These are phyloP conservation scores for Plectosphaerella plurivora DNA, from an alignment of 2,329 filamentous ascomycete species.

Conservation along the genomic window DNA sequence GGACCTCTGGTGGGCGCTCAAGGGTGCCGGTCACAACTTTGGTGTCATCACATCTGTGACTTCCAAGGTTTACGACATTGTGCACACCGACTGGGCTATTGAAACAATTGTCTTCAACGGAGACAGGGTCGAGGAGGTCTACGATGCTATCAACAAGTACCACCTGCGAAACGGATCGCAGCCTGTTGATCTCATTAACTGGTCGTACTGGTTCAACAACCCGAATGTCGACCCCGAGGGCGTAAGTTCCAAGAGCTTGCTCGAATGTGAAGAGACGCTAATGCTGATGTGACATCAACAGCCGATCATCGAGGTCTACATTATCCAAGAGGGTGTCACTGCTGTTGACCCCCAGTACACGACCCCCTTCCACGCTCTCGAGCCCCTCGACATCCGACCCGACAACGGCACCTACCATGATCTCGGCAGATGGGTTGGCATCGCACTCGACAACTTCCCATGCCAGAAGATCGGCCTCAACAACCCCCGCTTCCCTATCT, in stretches of 20 bases:
- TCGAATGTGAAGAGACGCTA: not conserved
- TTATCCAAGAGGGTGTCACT: constrained; percentile 37
- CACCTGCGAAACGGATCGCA: constrained; percentile 37
- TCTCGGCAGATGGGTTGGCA: constrained; percentile 37
- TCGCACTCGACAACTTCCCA: constrained; percentile 25
- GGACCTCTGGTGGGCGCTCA: constrained; percentile 55
- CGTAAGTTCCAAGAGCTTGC: constrained; percentile 17
- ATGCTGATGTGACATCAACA: constrained; percentile 6
- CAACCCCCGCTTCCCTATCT: constrained; percentile 39
- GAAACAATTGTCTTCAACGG: constrained; percentile 39
- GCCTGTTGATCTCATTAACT: constrained; percentile 41
- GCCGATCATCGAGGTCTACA: constrained; percentile 35
- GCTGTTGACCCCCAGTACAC: constrained; percentile 34
- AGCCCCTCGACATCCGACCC: constrained; percentile 26
- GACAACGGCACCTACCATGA: constrained; percentile 37
- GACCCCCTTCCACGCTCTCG: constrained; percentile 35
- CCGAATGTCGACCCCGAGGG: constrained; percentile 33
- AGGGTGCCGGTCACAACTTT: constrained; percentile 56
- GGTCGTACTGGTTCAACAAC: constrained; percentile 41
- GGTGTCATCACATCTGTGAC: constrained; percentile 50
- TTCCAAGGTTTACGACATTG: constrained; percentile 42
- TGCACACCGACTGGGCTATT: constrained; percentile 33
- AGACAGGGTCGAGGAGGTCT: constrained; percentile 44
- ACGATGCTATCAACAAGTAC: constrained; percentile 38
- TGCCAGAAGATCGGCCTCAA: constrained; percentile 36